Evolutionary conservation across 108 stramenopile species (phyloP), one percentile per base, ranked within the genome.

Genomic region (Stephanodiscus triporus): DNA sequence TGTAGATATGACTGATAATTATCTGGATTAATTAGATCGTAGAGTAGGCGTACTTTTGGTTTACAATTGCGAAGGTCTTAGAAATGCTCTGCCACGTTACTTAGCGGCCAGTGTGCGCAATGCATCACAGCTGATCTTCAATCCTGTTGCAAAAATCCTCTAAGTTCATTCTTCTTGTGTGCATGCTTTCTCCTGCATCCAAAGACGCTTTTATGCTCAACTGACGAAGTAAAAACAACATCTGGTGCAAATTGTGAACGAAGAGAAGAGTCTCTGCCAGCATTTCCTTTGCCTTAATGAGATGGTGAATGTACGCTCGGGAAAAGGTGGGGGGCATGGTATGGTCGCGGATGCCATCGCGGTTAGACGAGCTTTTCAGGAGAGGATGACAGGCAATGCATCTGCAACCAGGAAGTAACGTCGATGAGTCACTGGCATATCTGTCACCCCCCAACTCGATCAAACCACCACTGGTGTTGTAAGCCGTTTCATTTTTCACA

Each of bases 201-300:
- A 71, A 58, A 45, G 54, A 36, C 49, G 69, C 70, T 43, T 53
- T 71, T 30, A 40, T 32, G 69, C 77, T 79, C 49, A 83, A 30
- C 66, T 68, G 62, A 34, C 57, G 77, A 51, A 83, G 62, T 62
- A 83, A 48, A 8, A 57, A n/a, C 19, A 95, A 42, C 77, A 92
- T 26, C 54, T 88, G 88, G 70, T 92, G 88, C 53, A 95, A 77
- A 80, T 95, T 95, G 77, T 95, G 93, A 45, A 78, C 81, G 69
- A 92, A 92, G 2, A 95, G 70, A 10, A 95, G 70, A 7, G 89
- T 91, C 48, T 92, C 87, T n/a, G 89, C 91, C 47, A 95, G 63
- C 82, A 95, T 68, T 70, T 95, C 93, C 56, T 91, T 89, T 45
- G 91, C 91, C 34, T 78, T 70, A 20, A 91, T 79, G 68, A 95